Evolutionary conservation across 768 basidiomycete species (phyloP), one percentile per base, ranked within the genome.

Genomic region (Suillus subaureus): DNA sequence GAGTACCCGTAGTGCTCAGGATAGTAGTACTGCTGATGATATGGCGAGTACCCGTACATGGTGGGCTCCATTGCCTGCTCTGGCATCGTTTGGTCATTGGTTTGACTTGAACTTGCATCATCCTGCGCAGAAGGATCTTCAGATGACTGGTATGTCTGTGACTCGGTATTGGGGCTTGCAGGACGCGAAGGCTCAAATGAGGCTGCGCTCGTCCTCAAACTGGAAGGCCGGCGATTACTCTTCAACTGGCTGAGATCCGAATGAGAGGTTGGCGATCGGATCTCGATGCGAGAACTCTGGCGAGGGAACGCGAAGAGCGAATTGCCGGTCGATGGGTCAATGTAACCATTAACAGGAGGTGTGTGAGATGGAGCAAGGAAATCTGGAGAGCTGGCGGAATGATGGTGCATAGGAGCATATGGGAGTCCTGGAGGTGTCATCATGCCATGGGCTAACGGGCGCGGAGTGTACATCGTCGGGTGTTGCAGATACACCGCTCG

Each of bases 301-400:
- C 91, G 85, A 40, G 91, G 89, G 71, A 90, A 87, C 5, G 89
- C 82, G 73, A 93, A 93, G 28, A 93, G 84, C n/a, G 91, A 85
- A 16, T 82, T 80, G 28, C 89, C 90, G 40, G 88, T 88, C 11
- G 83, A 67, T 8, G 89, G 87, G 73, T 92, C 89, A 62, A 90
- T 78, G 73, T 87, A 90, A 40, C 86, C 85, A 67, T 84, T 86
- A 70, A 86, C 71, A 5, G 88, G 86, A 56, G 88, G 89, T 35
- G 88, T 84, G 69, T 85, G 85, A 6, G 89, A 81, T 18, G 84
- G 80, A 3, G 85, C 79, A 65, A 85, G 74, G 79, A 87, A 89
- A 71, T 90, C 89, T 16, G 89, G 88, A 23, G 89, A 88, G 43
- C 83, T 80, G 21, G 82, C 79, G 1, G 89, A 80, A 40, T 84